Base-by-base conservation (phyloP, 306 rosid genomes). In the Carpinus fangiana region DNA sequence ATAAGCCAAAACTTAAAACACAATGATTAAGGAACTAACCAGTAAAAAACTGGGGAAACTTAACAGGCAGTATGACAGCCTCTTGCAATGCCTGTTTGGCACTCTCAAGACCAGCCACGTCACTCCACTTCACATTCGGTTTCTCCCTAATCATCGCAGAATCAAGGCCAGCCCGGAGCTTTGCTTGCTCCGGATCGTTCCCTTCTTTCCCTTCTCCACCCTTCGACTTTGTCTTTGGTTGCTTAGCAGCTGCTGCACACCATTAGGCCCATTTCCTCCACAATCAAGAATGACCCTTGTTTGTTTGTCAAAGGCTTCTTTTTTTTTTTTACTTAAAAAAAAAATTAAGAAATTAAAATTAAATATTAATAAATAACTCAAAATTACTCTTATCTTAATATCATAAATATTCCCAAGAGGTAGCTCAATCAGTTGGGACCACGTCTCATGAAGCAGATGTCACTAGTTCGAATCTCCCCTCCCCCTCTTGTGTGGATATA, bases 41-140 rank as follows among this genome's bases (percentile, higher is more conserved):
- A 8, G 97, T 90, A 84, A 94, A 94, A 83, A 94, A 92, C 80
- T 94, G 98, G 4, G 98, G 98, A 73, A 88, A 94, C 86, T 89
- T 92, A 51, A 94, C 97, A 0, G 98, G 98, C 47, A 94, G 85
- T 54, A 94, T 90, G 52, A 92, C 98, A 0, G 98, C 97, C 85
- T 94, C 98, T 82, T 94, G 97, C 88, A 94, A 86, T 0, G 98
- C 89, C 79, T 94, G 98, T 59, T 94, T 94, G 1, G 98, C 98
- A 68, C 97, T 94, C 81, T 94, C 98, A 77, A 5, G 97, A 17
- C 57, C 9, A 16, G 57, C 98, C 10, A 94, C 96, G 50, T 94
- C 97, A 70, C 90, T 92, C 97, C 98, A 94, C 89, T 94, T 90
- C 11, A 94, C 90, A 61, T 92, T 88, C 16, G 98, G 97, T 78